These are phyloP conservation scores for Buxus sempervirens DNA, from an alignment of 164 flowering plant species.

Conservation along the genomic window DNA sequence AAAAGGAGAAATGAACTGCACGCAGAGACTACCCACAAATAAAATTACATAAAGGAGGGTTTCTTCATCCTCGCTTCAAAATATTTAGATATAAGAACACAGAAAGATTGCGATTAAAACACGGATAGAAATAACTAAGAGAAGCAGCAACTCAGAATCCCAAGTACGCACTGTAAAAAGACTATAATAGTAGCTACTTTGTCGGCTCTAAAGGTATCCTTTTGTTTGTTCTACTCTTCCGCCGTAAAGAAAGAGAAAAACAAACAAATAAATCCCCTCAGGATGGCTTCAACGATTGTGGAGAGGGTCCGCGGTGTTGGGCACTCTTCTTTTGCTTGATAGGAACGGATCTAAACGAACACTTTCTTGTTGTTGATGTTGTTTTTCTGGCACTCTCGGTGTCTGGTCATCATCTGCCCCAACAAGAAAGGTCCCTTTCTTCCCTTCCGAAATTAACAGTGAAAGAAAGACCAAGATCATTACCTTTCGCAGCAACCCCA, in stretches of 20 bases:
- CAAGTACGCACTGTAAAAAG: no score
- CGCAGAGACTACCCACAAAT: not conserved
- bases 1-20: not conserved
- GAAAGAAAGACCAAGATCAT: constrained; percentile 21
- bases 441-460: constrained; percentile 23
- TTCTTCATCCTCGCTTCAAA: not conserved
- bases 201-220: no score
- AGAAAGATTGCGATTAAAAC: no score
- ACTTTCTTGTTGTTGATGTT: not conserved
- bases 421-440: constrained; percentile 8
- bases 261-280: not conserved
- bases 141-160: no score
- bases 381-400: not conserved
- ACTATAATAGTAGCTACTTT: no score
- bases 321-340: constrained; percentile 49
- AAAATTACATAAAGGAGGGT: not conserved
- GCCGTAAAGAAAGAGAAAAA: not conserved
- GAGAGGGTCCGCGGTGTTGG: constrained; percentile 59
- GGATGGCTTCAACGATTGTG: constrained; percentile 53
- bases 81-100: no score
- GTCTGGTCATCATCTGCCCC: not conserved
- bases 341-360: constrained; percentile 23
- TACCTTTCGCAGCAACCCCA: constrained; percentile 20
- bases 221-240: no score
- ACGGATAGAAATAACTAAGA: no score